Base-by-base conservation (phyloP, 805 yeast species). In the Yarrowia osloensis region DNA sequence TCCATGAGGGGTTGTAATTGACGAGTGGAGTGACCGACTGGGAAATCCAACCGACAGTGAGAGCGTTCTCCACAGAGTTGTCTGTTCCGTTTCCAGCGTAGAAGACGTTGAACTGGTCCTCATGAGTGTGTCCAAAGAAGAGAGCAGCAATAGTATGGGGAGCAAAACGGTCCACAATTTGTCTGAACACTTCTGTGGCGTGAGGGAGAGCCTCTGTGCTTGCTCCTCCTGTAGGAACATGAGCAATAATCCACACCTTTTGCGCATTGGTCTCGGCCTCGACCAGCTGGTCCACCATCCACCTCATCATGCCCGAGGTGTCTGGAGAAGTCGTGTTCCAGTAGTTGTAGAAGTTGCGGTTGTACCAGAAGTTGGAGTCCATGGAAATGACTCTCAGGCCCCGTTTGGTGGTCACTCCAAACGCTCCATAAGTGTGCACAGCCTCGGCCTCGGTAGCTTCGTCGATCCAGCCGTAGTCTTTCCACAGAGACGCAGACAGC, bases 61-160 rank as follows among this genome's bases (percentile, higher is more conserved):
- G 70, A 4, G 84, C 86, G 42, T 78, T 77, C 4, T 80, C 66
- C 6, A 61, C 33, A 44, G 39, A 39, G 80, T 76, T 79, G 68
- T 76, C 77, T 17, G 77, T 72, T 28, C 82, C 83, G 71, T 81
- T 81, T 26, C 81, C 77, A 2, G 82, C 82, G 72, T 87, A 87
- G 55, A 85, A 76, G 6, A 88, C 77, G 66, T 84, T 81, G 78
- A 88, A 88, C 75, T 87, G 88, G 75, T 88, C 93, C 70, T 79
- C 78, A 72, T 88, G 92, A 4, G 90, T 86, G 73, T 87, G 90
- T 28, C 92, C 93, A 73, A 82, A 87, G 79, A 88, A 88, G 33
- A 86, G 79, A 54, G 84, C 88, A 9, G 91, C 88, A 74, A 88
- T 85, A 11, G 89, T 86, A 72, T 82, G 81, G 21, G 90, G 90